These are phyloP conservation scores for Theileria parva DNA, from an alignment of 169 alveolate genomes.

Conservation along the genomic window DNA sequence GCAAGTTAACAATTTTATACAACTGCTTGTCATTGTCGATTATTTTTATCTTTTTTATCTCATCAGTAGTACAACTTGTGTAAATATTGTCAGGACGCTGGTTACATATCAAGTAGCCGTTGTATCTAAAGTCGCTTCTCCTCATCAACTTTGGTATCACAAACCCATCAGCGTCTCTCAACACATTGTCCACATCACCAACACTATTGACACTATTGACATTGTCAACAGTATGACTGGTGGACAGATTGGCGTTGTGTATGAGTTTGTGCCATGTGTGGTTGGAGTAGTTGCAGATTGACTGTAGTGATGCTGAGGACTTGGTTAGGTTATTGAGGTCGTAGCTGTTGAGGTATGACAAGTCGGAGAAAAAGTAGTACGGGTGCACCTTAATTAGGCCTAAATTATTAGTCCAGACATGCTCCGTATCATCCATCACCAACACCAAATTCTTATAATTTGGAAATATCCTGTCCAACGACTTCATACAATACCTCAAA, in stretches of 20 bases:
- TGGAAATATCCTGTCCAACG: slow-evolving; percentile 63
- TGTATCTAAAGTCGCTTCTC: slow-evolving; percentile 15
- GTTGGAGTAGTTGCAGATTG: slow-evolving; percentile 52
- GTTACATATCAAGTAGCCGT: slow-evolving; percentile 42
- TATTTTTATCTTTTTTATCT: slow-evolving; percentile 23
- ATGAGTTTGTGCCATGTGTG: slow-evolving; percentile 19
- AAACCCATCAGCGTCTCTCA: slow-evolving; percentile 60
- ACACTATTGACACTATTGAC: neutral
- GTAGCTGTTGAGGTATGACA: slow-evolving; percentile 1
- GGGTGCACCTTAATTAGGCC: slow-evolving; percentile 60
- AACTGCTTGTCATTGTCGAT: slow-evolving; percentile 46
- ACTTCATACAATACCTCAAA: slow-evolving; percentile 17
- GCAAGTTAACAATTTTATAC: neutral
- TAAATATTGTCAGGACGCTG: slow-evolving; percentile 15
- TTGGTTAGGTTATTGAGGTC: slow-evolving; percentile 26
- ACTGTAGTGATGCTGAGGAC: slow-evolving; percentile 56
- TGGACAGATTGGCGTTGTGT: neutral
- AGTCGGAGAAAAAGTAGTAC: slow-evolving; percentile 54
- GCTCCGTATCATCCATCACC: slow-evolving; percentile 58
- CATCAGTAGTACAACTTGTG: neutral
- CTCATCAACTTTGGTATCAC: slow-evolving; percentile 21
- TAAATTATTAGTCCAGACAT: slow-evolving; percentile 36
- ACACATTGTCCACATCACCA: too few species aligned
- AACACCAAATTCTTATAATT: slow-evolving; percentile 34
- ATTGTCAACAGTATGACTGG: slow-evolving; percentile 4